These are phyloP conservation scores for Kazachstania sp. DNA, from an alignment of 1,139 yeast genomes.

Conservation along the genomic window DNA sequence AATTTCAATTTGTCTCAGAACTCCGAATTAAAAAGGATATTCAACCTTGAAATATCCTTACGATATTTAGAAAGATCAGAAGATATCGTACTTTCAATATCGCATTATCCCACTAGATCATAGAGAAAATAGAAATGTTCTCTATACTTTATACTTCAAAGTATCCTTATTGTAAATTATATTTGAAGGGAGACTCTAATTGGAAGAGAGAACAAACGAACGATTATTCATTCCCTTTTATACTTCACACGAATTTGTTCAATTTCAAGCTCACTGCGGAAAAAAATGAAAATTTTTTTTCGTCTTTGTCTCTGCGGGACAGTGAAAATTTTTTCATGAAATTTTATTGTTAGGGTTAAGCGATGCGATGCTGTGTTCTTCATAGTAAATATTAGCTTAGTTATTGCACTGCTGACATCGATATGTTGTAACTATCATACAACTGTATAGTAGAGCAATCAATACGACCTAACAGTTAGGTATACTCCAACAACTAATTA, in stretches of 20 bases:
- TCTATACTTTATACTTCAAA: not conserved
- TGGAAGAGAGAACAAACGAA: not conserved
- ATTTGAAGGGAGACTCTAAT: not conserved
- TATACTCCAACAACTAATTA: too few relatives aligned
- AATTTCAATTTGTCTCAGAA: not conserved
- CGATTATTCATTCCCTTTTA: not conserved
- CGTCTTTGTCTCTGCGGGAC: not conserved
- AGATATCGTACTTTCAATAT: not conserved
- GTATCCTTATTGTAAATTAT: not conserved
- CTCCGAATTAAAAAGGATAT: not conserved
- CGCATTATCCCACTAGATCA: not conserved
- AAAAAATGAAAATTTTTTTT: not conserved
- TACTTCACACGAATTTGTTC: not conserved
- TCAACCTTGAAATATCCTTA: constrained; percentile 8
- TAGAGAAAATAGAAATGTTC: not conserved
- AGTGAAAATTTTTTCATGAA: not conserved
- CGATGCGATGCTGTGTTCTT: too few relatives aligned
- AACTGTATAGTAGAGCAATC: too few relatives aligned
- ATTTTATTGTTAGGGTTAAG: too few relatives aligned
- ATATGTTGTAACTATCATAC: too few relatives aligned
- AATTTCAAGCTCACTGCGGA: not conserved
- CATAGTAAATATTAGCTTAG: too few relatives aligned
- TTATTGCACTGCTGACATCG: too few relatives aligned
- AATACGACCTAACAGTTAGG: too few relatives aligned
- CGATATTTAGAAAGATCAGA: not conserved